phyloP scores from a whole-genome alignment of 2,329 filamentous ascomycete genomes.

The Emydomyces testavorans region DNA sequence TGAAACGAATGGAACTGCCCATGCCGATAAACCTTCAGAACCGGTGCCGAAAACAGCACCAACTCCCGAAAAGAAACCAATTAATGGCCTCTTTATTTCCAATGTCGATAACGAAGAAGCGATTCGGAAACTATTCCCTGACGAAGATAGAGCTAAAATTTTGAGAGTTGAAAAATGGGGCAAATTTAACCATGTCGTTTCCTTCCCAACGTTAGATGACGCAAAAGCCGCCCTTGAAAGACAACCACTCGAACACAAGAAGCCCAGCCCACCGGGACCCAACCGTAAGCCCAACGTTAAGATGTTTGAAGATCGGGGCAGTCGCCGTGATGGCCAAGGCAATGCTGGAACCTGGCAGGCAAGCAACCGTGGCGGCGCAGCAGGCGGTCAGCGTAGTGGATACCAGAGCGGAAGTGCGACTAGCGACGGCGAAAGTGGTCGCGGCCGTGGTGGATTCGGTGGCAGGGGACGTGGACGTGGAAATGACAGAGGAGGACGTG shows the following conservation, averaged over 20 bases:
- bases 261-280: conserved; percentile 53
- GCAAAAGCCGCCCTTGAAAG: conserved; percentile 67
- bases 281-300: conserved; percentile 71
- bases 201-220: conserved; percentile 69
- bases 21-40: conserved; percentile 34
- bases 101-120: conserved; percentile 75
- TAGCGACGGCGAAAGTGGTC: conserved; percentile 61
- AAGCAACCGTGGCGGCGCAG: conserved; percentile 52
- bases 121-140: conserved; percentile 65
- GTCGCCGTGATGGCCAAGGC: conserved; percentile 33
- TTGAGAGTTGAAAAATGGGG: conserved; percentile 54
- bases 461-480: conserved; percentile 45
- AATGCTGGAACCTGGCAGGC: conserved; percentile 46
- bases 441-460: conserved; percentile 49
- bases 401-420: conserved; percentile 70
- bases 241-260: conserved; percentile 65
- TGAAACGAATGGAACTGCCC: conserved; percentile 42
- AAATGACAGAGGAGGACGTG: conserved; percentile 45
- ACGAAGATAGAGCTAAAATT: conserved; percentile 76
- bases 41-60: conserved; percentile 45
- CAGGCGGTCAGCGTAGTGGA: conserved; percentile 53
- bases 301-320: conserved; percentile 62
- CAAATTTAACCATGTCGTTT: conserved; percentile 69
- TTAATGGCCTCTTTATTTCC: conserved; percentile 79
- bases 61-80: conserved; percentile 48